Conservation (phyloP, 2,329 filamentous ascomycete species). For the Fusarium chlamydosporum region DNA sequence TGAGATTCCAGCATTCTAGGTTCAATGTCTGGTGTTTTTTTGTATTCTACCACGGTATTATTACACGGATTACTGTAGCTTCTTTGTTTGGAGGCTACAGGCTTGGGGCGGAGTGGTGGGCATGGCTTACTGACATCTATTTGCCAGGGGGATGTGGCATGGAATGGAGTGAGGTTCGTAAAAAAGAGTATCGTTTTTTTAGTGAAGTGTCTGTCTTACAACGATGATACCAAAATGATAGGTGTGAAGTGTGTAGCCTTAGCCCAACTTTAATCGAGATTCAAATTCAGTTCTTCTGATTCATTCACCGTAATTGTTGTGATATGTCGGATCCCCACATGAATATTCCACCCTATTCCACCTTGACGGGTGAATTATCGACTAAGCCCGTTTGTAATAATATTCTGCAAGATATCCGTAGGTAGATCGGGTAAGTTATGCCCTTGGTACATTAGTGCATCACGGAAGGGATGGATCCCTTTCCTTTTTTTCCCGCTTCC, state of each 20-base stretch:
- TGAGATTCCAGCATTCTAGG: constrained; percentile 39
- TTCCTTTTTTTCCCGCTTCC: not conserved
- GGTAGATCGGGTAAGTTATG: constrained; percentile 17
- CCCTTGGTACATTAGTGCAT: constrained; percentile 36
- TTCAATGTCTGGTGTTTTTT: constrained; percentile 40
- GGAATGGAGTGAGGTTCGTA: constrained; percentile 46
- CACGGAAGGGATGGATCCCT: constrained; percentile 16
- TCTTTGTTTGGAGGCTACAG: constrained; percentile 31
- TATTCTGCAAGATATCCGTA: constrained; percentile 21
- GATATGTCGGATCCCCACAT: constrained; percentile 1
- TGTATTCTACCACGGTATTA: constrained; percentile 42
- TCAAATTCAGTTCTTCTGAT: not conserved
- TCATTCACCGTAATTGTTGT: not conserved
- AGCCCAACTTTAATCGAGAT: constrained; percentile 18
- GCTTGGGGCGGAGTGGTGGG: constrained; percentile 33
- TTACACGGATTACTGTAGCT: constrained; percentile 32
- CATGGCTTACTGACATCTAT: constrained; percentile 30
- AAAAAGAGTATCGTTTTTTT: constrained; percentile 41
- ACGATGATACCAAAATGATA: constrained; percentile 20
- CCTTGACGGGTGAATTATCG: not conserved
- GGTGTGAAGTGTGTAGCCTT: constrained; percentile 7
- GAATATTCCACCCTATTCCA: not conserved
- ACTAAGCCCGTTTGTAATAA: constrained; percentile 21
- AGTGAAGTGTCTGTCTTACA: constrained; percentile 30
- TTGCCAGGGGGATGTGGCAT: constrained; percentile 6